Evolutionary conservation across 108 stramenopile species (phyloP).

Genomic region (Seminavis robusta): DNA sequence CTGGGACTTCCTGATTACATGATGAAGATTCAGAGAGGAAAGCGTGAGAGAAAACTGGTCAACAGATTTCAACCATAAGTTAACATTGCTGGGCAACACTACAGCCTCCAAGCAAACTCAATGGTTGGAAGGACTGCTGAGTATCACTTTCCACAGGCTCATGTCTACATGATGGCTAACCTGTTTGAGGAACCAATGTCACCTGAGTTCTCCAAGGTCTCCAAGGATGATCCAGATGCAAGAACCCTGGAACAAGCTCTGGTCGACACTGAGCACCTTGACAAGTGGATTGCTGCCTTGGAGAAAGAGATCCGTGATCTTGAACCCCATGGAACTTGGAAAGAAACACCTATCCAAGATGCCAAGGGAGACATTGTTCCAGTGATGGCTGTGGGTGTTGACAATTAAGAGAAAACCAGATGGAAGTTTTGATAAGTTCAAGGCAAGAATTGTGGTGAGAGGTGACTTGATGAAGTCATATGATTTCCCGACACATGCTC

Average conservation of each 20-base stretch:
- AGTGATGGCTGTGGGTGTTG: slow-evolving; percentile 41
- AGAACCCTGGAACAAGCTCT: neutral
- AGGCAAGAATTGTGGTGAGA: slow-evolving; percentile 40
- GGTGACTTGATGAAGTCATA: slow-evolving; percentile 36
- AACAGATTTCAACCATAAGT: too few relatives aligned
- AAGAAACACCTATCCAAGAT: neutral
- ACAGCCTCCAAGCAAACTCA: too few relatives aligned
- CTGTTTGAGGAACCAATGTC: neutral
- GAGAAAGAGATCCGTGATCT: neutral
- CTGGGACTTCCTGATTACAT: too few relatives aligned
- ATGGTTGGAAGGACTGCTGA: too few relatives aligned
- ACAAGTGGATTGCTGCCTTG: neutral
- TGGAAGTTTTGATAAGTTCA: slow-evolving; percentile 38
- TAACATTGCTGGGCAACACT: too few relatives aligned
- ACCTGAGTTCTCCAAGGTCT: neutral
- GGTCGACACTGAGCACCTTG: neutral
- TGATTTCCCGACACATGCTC: slow-evolving; percentile 35
- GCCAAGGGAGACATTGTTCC: slow-evolving; percentile 28
- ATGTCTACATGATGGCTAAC: too few relatives aligned
- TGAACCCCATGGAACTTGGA: neutral
- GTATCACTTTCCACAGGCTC: too few relatives aligned
- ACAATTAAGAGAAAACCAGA: slow-evolving; percentile 41
- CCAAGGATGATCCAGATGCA: neutral
- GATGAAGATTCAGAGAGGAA: too few relatives aligned
- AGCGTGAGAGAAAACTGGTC: too few relatives aligned